Evolutionary conservation across 495 filamentous ascomycete species (phyloP).

Genomic region (Astrothelium subdiscretum): DNA sequence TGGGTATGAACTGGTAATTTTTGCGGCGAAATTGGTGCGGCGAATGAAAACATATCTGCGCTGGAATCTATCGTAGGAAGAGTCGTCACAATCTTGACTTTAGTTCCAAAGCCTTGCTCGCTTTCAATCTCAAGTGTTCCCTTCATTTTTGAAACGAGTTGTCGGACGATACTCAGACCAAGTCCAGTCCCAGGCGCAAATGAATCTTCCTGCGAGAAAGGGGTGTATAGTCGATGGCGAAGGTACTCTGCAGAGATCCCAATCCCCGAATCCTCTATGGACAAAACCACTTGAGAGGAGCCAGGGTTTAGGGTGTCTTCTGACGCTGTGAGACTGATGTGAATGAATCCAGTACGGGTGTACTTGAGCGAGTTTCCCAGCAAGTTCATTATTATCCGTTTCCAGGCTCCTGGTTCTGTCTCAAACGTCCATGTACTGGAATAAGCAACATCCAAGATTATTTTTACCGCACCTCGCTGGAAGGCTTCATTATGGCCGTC

Average conservation of each 20-base stretch:
- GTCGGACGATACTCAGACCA: slow-evolving; percentile 23
- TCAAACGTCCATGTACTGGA: slow-evolving; percentile 10
- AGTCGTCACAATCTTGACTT: slow-evolving; percentile 12
- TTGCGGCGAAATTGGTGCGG: not conserved
- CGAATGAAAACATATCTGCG: not conserved
- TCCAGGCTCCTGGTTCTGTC: slow-evolving; percentile 11
- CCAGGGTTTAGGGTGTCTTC: not conserved
- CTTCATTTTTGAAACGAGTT: slow-evolving; percentile 19
- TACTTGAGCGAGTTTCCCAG: slow-evolving; percentile 29
- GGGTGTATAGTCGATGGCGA: slow-evolving; percentile 15
- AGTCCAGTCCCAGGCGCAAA: slow-evolving; percentile 25
- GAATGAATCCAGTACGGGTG: slow-evolving; percentile 20
- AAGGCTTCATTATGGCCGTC: not conserved
- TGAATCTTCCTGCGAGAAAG: slow-evolving; percentile 26
- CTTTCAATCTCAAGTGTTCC: slow-evolving; percentile 20
- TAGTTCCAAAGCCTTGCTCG: slow-evolving; percentile 14
- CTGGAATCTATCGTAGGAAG: not conserved
- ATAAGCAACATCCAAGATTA: slow-evolving; percentile 14
- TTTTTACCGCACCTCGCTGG: not conserved
- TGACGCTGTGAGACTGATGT: slow-evolving; percentile 14
- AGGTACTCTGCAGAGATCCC: slow-evolving; percentile 24
- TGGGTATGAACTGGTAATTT: no score
- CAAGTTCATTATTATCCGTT: slow-evolving; percentile 25
- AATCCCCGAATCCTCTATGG: slow-evolving; percentile 20
- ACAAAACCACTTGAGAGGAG: slow-evolving; percentile 9